Conservation (phyloP, 148 eudicot genomes). For the Spergularia marina region DNA sequence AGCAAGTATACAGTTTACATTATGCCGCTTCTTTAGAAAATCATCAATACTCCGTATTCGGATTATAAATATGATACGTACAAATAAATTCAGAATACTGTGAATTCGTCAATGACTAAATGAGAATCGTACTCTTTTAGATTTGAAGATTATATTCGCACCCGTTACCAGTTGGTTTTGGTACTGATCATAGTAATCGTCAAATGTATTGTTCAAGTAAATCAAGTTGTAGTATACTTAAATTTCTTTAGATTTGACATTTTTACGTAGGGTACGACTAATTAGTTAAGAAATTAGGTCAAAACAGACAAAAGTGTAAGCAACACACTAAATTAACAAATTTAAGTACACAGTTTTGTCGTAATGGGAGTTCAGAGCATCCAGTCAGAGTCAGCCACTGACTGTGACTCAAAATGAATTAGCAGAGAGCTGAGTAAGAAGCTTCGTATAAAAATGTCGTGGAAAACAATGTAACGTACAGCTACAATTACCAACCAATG, state of each 20-base stretch:
- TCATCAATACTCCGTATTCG: too few relatives aligned
- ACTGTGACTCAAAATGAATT: background rate
- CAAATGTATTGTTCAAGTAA: too few relatives aligned
- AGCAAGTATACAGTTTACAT: too few relatives aligned
- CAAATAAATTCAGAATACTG: too few relatives aligned
- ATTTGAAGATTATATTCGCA: too few relatives aligned
- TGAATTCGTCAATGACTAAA: too few relatives aligned
- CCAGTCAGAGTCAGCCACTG: too few relatives aligned
- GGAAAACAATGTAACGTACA: slow-evolving; percentile 16
- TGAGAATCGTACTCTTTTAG: too few relatives aligned
- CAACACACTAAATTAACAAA: background rate
- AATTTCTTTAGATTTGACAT: background rate
- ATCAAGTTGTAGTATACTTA: background rate
- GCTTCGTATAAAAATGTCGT: slow-evolving; percentile 13
- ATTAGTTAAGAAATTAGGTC: background rate
- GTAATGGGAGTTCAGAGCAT: background rate
- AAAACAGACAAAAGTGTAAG: slow-evolving; percentile 18
- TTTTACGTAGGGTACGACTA: background rate
- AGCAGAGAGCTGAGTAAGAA: slow-evolving; percentile 14
- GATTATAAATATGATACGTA: too few relatives aligned
- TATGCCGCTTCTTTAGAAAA: too few relatives aligned
- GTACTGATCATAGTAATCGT: too few relatives aligned
- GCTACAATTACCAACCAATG: slow-evolving; percentile 28
- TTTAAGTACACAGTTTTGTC: slow-evolving; percentile 16
- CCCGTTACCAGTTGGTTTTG: too few relatives aligned